phyloP scores from a whole-genome alignment of 2,329 filamentous ascomycete species.

The Rhynchosporium graminicola region DNA sequence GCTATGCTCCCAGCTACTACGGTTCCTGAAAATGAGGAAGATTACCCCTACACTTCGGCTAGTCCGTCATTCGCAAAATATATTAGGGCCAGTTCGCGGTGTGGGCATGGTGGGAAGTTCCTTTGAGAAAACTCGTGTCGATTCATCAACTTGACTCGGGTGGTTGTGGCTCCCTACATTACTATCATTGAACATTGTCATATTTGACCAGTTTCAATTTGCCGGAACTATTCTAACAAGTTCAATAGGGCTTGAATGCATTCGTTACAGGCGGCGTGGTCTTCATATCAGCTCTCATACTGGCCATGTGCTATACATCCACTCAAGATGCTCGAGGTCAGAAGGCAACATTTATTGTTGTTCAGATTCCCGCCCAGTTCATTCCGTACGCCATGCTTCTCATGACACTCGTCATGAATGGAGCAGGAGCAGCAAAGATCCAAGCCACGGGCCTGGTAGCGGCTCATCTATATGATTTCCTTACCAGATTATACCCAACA shows the following conservation, averaged over 20 bases:
- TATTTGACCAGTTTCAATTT: constrained; percentile 17
- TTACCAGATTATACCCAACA: constrained; percentile 83
- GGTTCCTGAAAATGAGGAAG: constrained; percentile 63
- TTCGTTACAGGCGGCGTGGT: constrained; percentile 51
- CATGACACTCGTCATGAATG: constrained; percentile 69
- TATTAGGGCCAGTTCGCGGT: constrained; percentile 52
- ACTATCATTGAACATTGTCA: constrained; percentile 24
- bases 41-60: constrained; percentile 56
- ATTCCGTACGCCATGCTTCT: constrained; percentile 79
- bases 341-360: constrained; percentile 76
- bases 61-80: constrained; percentile 54
- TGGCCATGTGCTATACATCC: constrained; percentile 82
- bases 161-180: constrained; percentile 44
- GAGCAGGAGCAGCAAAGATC: constrained; percentile 56
- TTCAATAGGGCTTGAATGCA: constrained; percentile 51
- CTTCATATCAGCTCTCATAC: constrained; percentile 66
- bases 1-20: constrained; percentile 51
- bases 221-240: constrained; percentile 28
- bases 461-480: constrained; percentile 87
- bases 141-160: constrained; percentile 41
- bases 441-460: constrained; percentile 80
- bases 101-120: constrained; percentile 57
- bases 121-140: constrained; percentile 52
- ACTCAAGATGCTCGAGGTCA: constrained; percentile 81
- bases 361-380: constrained; percentile 80